phyloP scores from a whole-genome alignment of 129 eudicot genomes.

The Dittrichia graveolens region DNA sequence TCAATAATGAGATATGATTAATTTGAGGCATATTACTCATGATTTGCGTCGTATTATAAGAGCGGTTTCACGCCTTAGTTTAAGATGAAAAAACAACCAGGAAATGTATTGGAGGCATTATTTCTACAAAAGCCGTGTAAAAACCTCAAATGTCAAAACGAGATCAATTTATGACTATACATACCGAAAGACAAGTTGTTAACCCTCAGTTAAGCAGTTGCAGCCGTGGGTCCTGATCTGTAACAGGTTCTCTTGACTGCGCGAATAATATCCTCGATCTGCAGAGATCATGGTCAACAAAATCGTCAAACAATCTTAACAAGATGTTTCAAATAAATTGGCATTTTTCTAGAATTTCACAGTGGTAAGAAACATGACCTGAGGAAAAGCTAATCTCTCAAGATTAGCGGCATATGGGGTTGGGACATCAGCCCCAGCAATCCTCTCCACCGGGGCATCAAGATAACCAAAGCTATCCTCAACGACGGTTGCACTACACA shows the following conservation, averaged over 20 bases:
- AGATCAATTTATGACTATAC: background rate
- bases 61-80: background rate
- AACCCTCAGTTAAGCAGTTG: slow-evolving; percentile 30
- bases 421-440: slow-evolving; percentile 92
- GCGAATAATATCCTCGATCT: slow-evolving; percentile 63
- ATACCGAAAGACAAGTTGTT: background rate
- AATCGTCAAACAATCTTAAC: background rate
- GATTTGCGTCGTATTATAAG: background rate
- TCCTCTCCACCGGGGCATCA: slow-evolving; percentile 96
- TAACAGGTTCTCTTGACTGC: slow-evolving; percentile 60
- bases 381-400: slow-evolving; percentile 92
- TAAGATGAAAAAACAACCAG: background rate
- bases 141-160: slow-evolving; percentile 11
- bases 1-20: too few relatives aligned
- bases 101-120: background rate
- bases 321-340: background rate
- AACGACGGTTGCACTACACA: slow-evolving; percentile 72
- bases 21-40: background rate
- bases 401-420: slow-evolving; percentile 97
- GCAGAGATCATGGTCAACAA: background rate
- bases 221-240: slow-evolving; percentile 40
- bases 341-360: background rate
- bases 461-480: slow-evolving; percentile 97
- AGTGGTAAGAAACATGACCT: slow-evolving; percentile 44
- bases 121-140: background rate